phyloP scores from a whole-genome alignment of 2,329 filamentous ascomycete genomes.

The Fusarium haematococcum region DNA sequence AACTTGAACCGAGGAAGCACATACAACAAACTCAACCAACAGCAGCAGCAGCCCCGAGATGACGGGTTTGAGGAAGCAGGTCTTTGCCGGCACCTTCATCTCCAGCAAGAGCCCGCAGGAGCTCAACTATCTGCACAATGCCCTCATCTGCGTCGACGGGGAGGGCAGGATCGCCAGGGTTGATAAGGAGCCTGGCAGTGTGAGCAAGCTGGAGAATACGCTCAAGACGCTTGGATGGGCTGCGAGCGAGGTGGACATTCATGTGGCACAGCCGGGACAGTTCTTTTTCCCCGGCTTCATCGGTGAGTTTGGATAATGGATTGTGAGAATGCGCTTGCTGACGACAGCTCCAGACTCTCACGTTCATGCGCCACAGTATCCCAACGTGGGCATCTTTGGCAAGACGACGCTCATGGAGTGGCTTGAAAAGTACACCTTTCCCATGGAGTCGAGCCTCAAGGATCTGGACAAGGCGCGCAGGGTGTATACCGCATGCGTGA shows the following conservation, averaged over 20 bases:
- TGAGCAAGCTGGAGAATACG: conserved; percentile 45
- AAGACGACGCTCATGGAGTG: conserved; percentile 93
- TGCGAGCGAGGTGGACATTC: conserved; percentile 52
- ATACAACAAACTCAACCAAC: not conserved
- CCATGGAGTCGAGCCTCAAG: conserved; percentile 83
- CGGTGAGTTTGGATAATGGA: conserved; percentile 58
- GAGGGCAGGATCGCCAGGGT: conserved; percentile 64
- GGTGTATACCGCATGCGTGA: conserved; percentile 83
- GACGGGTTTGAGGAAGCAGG: conserved; percentile 51
- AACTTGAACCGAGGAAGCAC: not conserved
- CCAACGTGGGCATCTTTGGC: conserved; percentile 93
- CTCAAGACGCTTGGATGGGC: conserved; percentile 60
- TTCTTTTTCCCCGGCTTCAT: conserved; percentile 91
- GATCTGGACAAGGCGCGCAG: conserved; percentile 71
- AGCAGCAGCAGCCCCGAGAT: not conserved
- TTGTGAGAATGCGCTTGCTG: conserved; percentile 6
- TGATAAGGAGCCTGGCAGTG: conserved; percentile 51
- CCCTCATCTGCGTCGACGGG: conserved; percentile 63
- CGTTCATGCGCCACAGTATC: conserved; percentile 94
- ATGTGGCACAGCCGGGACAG: conserved; percentile 59
- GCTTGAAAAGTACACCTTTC: conserved; percentile 95
- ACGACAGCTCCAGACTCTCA: conserved; percentile 79
- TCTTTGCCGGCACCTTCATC: conserved; percentile 68
- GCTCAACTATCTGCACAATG: conserved; percentile 64
- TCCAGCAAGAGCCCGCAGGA: conserved; percentile 61